These are phyloP conservation scores for Hypericum perforatum DNA, from an alignment of 345 rosid genomes.

Conservation along the genomic window DNA sequence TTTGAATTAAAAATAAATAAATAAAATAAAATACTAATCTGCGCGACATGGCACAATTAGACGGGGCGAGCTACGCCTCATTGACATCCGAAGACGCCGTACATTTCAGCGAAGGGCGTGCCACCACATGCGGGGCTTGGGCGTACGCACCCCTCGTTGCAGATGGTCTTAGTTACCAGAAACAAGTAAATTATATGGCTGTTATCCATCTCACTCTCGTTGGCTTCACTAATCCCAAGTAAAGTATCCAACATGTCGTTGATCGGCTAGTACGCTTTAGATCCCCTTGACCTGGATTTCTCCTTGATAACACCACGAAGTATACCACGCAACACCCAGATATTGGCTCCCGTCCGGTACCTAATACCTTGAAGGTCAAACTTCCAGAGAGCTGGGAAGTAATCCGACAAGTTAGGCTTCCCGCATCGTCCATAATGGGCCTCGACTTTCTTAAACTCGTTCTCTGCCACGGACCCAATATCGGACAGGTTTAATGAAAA, in stretches of 20 bases:
- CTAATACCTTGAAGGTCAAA: slow-evolving; percentile 25
- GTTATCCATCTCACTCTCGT: slow-evolving; percentile 14
- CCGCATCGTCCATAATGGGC: slow-evolving; percentile 20
- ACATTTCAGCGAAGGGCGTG: too few relatives aligned
- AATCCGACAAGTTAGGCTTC: slow-evolving; percentile 34
- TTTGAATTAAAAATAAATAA: too few relatives aligned
- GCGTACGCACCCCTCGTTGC: too few relatives aligned
- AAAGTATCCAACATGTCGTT: slow-evolving; percentile 33
- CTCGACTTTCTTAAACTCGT: slow-evolving; percentile 17
- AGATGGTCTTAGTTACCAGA: too few relatives aligned
- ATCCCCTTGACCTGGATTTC: slow-evolving; percentile 14
- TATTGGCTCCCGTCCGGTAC: slow-evolving; percentile 9
- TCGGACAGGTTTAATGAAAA: slow-evolving; percentile 22
- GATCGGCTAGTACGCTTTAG: not conserved
- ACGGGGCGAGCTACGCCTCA: too few relatives aligned
- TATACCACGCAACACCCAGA: slow-evolving; percentile 16
- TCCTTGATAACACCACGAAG: slow-evolving; percentile 18
- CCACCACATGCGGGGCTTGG: too few relatives aligned
- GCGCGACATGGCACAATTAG: too few relatives aligned
- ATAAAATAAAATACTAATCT: too few relatives aligned
- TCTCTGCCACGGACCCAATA: slow-evolving; percentile 1
- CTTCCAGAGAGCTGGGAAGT: slow-evolving; percentile 21
- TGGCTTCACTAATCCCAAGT: slow-evolving; percentile 17
- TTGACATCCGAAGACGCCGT: too few relatives aligned
- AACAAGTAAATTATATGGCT: slow-evolving; percentile 16